phyloP scores from a whole-genome alignment of 345 rosid species.

The Hibiscus syriacus region DNA sequence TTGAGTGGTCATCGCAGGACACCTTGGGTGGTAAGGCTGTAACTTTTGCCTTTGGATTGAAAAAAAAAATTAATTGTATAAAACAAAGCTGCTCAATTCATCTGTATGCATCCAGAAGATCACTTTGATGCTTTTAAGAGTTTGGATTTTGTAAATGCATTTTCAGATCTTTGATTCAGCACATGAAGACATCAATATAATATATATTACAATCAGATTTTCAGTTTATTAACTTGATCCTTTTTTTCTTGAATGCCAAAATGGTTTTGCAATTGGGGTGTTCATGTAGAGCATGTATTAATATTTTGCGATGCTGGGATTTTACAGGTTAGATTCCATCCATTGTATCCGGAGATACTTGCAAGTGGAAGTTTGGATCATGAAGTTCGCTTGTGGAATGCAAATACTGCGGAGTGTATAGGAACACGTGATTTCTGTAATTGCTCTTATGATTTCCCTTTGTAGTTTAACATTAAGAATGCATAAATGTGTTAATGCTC shows the following conservation, averaged over 20 bases:
- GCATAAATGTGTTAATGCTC: not conserved
- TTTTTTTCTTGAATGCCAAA: no score
- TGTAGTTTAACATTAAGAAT: slow-evolving; percentile 2
- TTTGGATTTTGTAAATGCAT: not conserved
- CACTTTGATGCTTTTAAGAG: not conserved
- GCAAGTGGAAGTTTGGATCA: slow-evolving; percentile 82
- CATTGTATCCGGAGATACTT: slow-evolving; percentile 47
- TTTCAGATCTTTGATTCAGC: not conserved
- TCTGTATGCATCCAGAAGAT: not conserved
- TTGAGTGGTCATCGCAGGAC: slow-evolving; percentile 75
- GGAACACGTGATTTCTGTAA: slow-evolving; percentile 70
- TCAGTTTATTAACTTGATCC: no score
- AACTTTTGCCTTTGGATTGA: not conserved
- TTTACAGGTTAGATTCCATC: slow-evolving; percentile 72
- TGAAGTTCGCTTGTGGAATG: slow-evolving; percentile 74
- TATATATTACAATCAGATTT: not conserved
- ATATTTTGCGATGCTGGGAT: not conserved
- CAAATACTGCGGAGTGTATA: slow-evolving; percentile 56
- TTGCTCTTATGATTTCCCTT: slow-evolving; percentile 6
- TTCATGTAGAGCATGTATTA: slow-evolving; percentile 1
- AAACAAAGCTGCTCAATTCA: slow-evolving; percentile 1
- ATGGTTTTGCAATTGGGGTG: not conserved
- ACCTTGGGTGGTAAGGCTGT: slow-evolving; percentile 72
- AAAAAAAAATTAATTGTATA: not conserved
- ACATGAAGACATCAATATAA: not conserved